Percentiles rank a stretch among this genome's conserved stretches.
Conservation (phyloP, 2,329 filamentous ascomycete genomes). For the Anisogramma anomala region DNA sequence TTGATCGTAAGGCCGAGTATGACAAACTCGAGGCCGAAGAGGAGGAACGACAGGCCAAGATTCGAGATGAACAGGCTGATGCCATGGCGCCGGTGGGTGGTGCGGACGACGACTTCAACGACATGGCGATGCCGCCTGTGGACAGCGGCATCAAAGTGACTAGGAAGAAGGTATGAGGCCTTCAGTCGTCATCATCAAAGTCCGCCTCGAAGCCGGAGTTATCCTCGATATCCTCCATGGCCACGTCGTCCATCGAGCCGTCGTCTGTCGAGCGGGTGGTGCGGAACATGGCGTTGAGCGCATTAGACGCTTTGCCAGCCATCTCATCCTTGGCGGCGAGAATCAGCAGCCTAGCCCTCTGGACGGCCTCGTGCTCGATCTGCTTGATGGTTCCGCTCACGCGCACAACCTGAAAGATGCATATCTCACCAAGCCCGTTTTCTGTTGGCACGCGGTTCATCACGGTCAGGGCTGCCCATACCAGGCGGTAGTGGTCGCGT, state of each 20-base stretch:
- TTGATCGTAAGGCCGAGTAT: conserved; percentile 79
- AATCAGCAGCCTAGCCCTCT: conserved; percentile 61
- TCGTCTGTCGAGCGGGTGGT: conserved; percentile 18
- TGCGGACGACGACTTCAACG: conserved; percentile 32
- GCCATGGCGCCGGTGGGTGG: conserved; percentile 24
- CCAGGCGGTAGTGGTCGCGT: conserved; percentile 69
- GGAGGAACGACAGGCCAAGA: conserved; percentile 62
- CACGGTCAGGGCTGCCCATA: conserved; percentile 82
- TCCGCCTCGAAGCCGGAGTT: conserved; percentile 35
- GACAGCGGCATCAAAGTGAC: conserved; percentile 62
- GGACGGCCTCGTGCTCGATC: conserved; percentile 79
- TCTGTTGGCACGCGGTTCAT: conserved; percentile 57
- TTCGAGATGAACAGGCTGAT: conserved; percentile 25
- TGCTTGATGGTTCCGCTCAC: conserved; percentile 91
- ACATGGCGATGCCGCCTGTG: conserved; percentile 35
- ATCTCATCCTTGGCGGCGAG: conserved; percentile 48
- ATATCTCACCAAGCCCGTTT: conserved; percentile 41
- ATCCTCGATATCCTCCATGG: conserved; percentile 32
- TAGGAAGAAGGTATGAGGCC: conserved; percentile 45
- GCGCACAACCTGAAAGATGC: conserved; percentile 72
- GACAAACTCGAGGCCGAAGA: conserved; percentile 68
- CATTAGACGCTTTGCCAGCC: conserved; percentile 25
- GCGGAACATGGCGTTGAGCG: conserved; percentile 22
- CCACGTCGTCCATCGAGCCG: conserved; percentile 27
- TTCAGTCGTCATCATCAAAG: conserved; percentile 29